Base-by-base conservation (phyloP, 495 filamentous ascomycete species). In the Chaetomium cochliodes region DNA sequence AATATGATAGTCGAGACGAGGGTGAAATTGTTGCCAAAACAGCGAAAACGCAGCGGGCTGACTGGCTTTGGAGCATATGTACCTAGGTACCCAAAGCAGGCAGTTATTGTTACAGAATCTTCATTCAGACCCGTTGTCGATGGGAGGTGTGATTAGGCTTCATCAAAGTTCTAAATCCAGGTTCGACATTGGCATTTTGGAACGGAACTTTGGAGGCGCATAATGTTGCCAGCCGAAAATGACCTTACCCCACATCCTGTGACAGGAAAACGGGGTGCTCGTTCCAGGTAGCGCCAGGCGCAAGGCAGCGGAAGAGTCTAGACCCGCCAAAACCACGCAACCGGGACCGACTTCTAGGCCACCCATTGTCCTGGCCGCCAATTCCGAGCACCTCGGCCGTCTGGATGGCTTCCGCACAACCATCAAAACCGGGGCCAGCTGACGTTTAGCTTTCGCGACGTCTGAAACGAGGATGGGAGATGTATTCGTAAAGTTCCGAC, bases 221-320 rank as follows among this genome's bases (percentile, higher is more conserved):
- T 54, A 28, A 54, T 37, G 33, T 33, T 28, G 52, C 2, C 5
- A 25, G 26, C 26, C 18, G 22, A 54, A 37, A 33, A 1, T 20
- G 28, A 30, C 28, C 28, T 6, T 4, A 26, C 50, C 23, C 25
- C 51, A 15, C 26, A 44, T n/a, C 11, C 23, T 15, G 55, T 26
- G 53, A 18, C 33, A 39, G 53, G n/a, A 56, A 4, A 33, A 54
- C 33, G 5, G 28, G 5, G 3, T 8, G 30, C 33, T 15, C 11
- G 56, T 47, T 42, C 25, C 56, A 59, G 41, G 41, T 15, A 47
- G 42, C 56, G 56, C 56, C 56, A 33, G 42, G 13, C 42, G 9
- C 8, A 12, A 33, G 30, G 30, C 30, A 33, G 30, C 30, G 20
- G 39, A 4, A 15, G 13, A 41, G 9, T 41, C 39, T 2, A 41